A percentile compares a stretch with the other conserved stretches of the same genome.
Conservation (phyloP, 2,329 filamentous ascomycete species). For the Tolypocladium ovalisporum region DNA sequence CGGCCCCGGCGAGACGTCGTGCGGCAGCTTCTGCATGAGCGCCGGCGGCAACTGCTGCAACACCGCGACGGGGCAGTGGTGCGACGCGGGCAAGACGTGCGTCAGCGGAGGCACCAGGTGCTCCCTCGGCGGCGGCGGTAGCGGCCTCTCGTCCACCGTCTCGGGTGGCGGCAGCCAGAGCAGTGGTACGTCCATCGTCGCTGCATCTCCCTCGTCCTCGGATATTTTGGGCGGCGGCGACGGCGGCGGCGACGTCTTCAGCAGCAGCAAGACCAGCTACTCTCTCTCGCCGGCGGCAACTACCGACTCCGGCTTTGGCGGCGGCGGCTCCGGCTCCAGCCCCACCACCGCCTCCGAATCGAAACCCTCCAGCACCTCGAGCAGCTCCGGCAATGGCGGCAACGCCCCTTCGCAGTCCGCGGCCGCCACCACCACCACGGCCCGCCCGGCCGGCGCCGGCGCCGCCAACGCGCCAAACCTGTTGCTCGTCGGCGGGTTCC, state of each 20-base stretch:
- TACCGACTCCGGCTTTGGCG: background rate
- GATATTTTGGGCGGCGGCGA: background rate
- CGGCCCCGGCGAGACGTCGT: conserved; percentile 6
- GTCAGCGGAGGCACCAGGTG: conserved; percentile 2
- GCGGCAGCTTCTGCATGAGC: conserved; percentile 12
- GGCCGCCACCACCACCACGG: background rate
- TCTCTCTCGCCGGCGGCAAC: background rate
- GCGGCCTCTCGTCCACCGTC: conserved; percentile 1
- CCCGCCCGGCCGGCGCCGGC: conserved; percentile 6
- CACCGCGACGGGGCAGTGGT: conserved; percentile 9
- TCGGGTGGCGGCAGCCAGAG: conserved; percentile 4
- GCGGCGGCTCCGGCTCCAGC: background rate
- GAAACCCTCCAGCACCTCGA: background rate
- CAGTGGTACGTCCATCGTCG: background rate
- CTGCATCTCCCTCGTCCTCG: background rate
- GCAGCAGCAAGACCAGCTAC: background rate
- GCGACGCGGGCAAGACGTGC: conserved; percentile 8
- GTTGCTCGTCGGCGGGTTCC: conserved; percentile 9
- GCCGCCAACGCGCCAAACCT: conserved; percentile 8
- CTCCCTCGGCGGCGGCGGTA: conserved; percentile 2
- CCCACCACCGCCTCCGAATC: background rate
- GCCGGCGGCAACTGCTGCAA: conserved; percentile 10
- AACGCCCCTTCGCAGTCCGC: background rate
- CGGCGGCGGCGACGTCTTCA: background rate
- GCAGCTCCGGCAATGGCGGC: background rate